Evolutionary conservation across 106 monocot genomes (phyloP), one percentile per base, ranked within the genome.

Genomic region (Platanthera zijinensis): DNA sequence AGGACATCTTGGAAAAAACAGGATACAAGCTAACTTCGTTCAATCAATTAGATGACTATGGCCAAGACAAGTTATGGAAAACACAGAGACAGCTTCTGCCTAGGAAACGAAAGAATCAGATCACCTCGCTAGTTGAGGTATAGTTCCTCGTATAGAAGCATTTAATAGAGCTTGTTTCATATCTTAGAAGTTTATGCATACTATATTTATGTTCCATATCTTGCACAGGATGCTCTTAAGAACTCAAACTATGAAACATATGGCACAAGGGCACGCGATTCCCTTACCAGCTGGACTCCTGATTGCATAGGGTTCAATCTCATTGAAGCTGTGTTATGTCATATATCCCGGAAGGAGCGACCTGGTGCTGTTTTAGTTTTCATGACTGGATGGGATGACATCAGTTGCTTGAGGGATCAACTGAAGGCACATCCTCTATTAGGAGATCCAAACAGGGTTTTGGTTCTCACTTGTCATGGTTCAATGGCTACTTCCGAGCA

Each of bases 331-430:
- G 92, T 94, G 79, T 82, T 99, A 10, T 99, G 99, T 74, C 99
- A 99, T 76, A 94, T 99, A 84, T 94, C 90, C 73, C 85, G 94
- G 57, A 99, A 99, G 80, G 99, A 99, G 77, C 53, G 84, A 5
- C 77, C 86, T 57, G 99, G 99, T 86, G 99, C 94, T 81, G 94
- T 92, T 32, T 76, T 99, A 81, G 99, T 99, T 66, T 99, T 99
- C 85, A 99, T 99, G 99, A 99, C 99, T 30, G 99, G 99, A 10
- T 99, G 99, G 99, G 99, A 99, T 88, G 99, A 99, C 77, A 99
- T 99, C 77, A 99, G 86, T 78, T 94, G 99, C 79, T 87, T 99
- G 80, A 84, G 82, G 75, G 99, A 99, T 79, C 99, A 99, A 75
- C 79, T 99, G 17, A 99, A 92, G 73, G 94, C 99, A 59, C 94